Conservation (phyloP, 177 flowering plant species). For the Tripterygium wilfordii region DNA sequence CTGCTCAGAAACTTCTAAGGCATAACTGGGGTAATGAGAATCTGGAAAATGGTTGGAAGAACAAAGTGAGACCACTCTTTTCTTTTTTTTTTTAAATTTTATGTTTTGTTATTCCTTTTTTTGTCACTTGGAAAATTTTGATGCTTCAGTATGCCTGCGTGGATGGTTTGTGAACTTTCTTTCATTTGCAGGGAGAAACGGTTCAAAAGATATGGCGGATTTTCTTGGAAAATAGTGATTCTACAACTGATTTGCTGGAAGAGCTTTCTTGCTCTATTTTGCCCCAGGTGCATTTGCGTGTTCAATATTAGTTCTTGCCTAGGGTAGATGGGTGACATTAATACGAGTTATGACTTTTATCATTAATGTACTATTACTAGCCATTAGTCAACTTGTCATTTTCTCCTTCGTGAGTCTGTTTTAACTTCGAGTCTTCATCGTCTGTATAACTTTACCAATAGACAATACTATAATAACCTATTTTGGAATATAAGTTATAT, state of each 20-base stretch:
- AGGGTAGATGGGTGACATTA: too few species aligned
- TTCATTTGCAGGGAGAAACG: slow-evolving; percentile 54
- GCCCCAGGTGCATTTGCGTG: slow-evolving; percentile 48
- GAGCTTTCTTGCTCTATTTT: slow-evolving; percentile 63
- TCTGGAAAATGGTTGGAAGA: slow-evolving; percentile 44
- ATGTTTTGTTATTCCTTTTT: background rate
- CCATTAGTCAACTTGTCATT: too few species aligned
- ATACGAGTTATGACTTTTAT: too few species aligned
- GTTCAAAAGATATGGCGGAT: slow-evolving; percentile 55
- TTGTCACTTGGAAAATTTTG: too few species aligned
- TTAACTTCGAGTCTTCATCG: too few species aligned
- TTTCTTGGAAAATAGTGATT: slow-evolving; percentile 50
- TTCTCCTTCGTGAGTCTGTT: too few species aligned
- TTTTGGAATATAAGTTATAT: too few species aligned
- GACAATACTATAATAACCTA: too few species aligned
- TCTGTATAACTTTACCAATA: too few species aligned
- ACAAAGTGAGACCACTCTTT: slow-evolving; percentile 33
- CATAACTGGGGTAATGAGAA: slow-evolving; percentile 40
- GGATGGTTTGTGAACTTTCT: background rate
- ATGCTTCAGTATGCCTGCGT: background rate
- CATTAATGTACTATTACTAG: too few species aligned
- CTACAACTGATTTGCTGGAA: slow-evolving; percentile 48
- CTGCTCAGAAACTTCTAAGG: slow-evolving; percentile 50
- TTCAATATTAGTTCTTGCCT: background rate
- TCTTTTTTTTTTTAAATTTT: slow-evolving; percentile 1